Percentiles rank a stretch among this genome's conserved stretches.
These are phyloP conservation scores for Chaetomium fimeti DNA, from an alignment of 495 filamentous ascomycete genomes.

Conservation along the genomic window DNA sequence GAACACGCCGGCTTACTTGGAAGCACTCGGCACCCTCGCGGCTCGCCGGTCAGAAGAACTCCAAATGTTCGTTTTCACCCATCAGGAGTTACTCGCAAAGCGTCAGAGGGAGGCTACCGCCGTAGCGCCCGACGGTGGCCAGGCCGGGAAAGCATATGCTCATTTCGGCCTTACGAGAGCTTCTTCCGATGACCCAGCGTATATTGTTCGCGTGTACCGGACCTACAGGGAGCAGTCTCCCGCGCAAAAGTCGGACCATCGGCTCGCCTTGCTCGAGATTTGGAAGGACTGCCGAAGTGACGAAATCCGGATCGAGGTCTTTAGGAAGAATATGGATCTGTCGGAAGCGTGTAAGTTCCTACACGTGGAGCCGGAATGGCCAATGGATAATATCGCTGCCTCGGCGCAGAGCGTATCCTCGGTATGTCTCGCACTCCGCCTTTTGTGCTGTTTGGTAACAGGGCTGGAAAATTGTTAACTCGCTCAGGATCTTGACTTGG, in stretches of 20 bases:
- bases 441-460: too few relatives aligned
- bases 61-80: conserved; percentile 29
- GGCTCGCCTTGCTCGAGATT: conserved; percentile 29
- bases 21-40: conserved; percentile 28
- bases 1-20: conserved; percentile 20
- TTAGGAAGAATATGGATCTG: conserved; percentile 16
- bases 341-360: conserved; percentile 29
- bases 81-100: conserved; percentile 18
- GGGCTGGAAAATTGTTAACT: background rate
- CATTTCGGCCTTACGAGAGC: conserved; percentile 26
- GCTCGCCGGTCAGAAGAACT: conserved; percentile 24
- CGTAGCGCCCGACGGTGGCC: background rate
- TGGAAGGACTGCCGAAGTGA: conserved; percentile 24
- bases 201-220: conserved; percentile 29
- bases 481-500: conserved; percentile 13
- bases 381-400: conserved; percentile 28
- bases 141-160: conserved; percentile 24
- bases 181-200: conserved; percentile 2
- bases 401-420: conserved; percentile 19
- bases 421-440: conserved; percentile 10
- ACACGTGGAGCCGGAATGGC: conserved; percentile 16
- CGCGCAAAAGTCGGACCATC: conserved; percentile 26
- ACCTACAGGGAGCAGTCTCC: conserved; percentile 28
- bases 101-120: conserved; percentile 3
- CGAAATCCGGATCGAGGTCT: conserved; percentile 25